Evolutionary conservation across 108 stramenopile genomes (phyloP).

Genomic region (Stephanodiscus triporus): DNA sequence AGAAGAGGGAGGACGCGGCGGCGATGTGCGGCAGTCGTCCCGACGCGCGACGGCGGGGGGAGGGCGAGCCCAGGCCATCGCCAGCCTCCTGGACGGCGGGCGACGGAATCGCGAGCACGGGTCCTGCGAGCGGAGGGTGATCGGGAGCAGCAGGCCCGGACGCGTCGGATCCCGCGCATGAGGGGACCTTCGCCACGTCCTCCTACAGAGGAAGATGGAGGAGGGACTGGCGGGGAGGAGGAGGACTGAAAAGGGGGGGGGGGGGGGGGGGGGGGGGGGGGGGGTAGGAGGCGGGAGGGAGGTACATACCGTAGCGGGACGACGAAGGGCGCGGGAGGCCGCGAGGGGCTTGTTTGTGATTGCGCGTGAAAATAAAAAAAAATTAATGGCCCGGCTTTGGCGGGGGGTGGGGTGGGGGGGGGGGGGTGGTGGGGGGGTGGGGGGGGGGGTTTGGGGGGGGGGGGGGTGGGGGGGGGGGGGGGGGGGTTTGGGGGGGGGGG

Average conservation of each 20-base stretch:
- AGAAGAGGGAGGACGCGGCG: not conserved
- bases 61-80: constrained; percentile 58
- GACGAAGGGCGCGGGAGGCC: too few relatives aligned
- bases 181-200: constrained; percentile 72
- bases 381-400: too few relatives aligned
- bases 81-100: constrained; percentile 60
- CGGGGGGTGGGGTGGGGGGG: too few relatives aligned
- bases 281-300: constrained; percentile 58
- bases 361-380: too few relatives aligned
- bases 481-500: too few relatives aligned
- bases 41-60: not conserved
- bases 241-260: constrained; percentile 25
- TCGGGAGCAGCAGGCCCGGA: constrained; percentile 68
- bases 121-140: constrained; percentile 67
- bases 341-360: too few relatives aligned
- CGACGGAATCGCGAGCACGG: constrained; percentile 66
- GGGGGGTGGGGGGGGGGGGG: too few relatives aligned
- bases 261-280: constrained; percentile 51
- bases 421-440: too few relatives aligned
- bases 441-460: too few relatives aligned
- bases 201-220: constrained; percentile 71
- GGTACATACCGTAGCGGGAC: constrained; percentile 47
- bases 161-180: constrained; percentile 51
- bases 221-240: constrained; percentile 52
- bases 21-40: not conserved